Percentiles rank a stretch among this genome's conserved stretches.
phyloP scores from a whole-genome alignment of 2,329 filamentous ascomycete species.

The Colletotrichum australisinense region DNA sequence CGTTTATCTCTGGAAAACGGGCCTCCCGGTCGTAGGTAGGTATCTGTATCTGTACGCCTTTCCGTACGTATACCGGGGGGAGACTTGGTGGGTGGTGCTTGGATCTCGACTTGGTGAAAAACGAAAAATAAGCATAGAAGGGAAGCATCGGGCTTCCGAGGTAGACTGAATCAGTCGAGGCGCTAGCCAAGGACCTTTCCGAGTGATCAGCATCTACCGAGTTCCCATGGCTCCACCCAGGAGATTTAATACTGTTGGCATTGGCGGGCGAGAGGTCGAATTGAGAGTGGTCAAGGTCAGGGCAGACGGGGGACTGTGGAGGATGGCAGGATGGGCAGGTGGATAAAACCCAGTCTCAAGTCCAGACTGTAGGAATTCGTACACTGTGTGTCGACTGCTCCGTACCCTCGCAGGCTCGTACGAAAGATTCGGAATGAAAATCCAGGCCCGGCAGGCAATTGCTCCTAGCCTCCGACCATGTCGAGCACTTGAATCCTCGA shows the following conservation, averaged over 20 bases:
- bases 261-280: conserved; percentile 19
- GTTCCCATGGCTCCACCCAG: conserved; percentile 19
- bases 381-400: background rate
- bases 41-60: background rate
- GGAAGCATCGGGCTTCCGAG: background rate
- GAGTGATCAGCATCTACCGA: conserved; percentile 33
- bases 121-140: conserved; percentile 10
- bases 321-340: conserved; percentile 2
- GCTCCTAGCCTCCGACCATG: no score
- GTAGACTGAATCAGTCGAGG: conserved; percentile 25
- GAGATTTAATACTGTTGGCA: conserved; percentile 32
- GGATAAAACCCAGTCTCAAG: background rate
- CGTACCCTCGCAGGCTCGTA: background rate
- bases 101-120: background rate
- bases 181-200: conserved; percentile 20
- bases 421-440: background rate
- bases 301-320: conserved; percentile 25
- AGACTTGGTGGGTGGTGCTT: background rate
- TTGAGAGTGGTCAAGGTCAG: conserved; percentile 19
- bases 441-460: background rate
- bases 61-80: background rate
- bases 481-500: background rate
- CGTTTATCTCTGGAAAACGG: background rate
- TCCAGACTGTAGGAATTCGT: background rate
- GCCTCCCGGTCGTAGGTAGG: background rate